Base-by-base conservation (phyloP, 2,329 filamentous ascomycete species). In the Penicillium concentricum region DNA sequence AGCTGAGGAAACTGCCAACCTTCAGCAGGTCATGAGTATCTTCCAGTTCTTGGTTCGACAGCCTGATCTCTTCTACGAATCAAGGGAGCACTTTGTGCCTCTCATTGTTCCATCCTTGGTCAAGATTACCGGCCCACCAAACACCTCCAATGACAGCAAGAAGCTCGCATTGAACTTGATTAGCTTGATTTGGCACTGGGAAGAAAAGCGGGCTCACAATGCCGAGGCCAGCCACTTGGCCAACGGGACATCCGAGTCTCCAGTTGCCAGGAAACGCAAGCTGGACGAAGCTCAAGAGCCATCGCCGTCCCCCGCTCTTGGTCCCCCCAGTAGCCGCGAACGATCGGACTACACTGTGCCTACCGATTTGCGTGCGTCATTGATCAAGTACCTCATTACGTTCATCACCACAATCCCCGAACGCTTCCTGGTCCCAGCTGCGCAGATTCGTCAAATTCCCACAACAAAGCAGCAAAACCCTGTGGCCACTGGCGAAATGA, bases 21-120 rank as follows among this genome's bases (percentile, higher is more conserved):
- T 93, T 45, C 92, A 96, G 74, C 94, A 97, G 76, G 89, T 97
- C 78, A 96, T 92, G 51, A 94, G 90, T 77, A 97, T 99, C 66
- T 97, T 97, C 79, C 90, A 97, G 68, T 99, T 99, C 76, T 81
- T 99, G 34, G 93, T 97, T 35, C 86, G 90, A 55, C 93, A 99
- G 71, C 89, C 92, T 0, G 88, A 94, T 67, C 79, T 99, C 5
- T 99, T 99, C 77, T 99, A 95, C 66, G 93, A 97, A 61, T 92
- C 91, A 1, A 84, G 94, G 53, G 94, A 99, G 63, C 92, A 93
- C 69, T 95, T 97, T 63, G 87, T 92, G 5, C 85, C 89, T 55
- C 84, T 94, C 61, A 95, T 99, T 71, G 92, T 99, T 54, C 88
- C 87, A 1, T 93, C 91, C 4, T 80, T 99, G 35, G 84, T 90